Base-by-base conservation (phyloP, 2,329 filamentous ascomycete genomes). In the Fragosphaeria purpurea region DNA sequence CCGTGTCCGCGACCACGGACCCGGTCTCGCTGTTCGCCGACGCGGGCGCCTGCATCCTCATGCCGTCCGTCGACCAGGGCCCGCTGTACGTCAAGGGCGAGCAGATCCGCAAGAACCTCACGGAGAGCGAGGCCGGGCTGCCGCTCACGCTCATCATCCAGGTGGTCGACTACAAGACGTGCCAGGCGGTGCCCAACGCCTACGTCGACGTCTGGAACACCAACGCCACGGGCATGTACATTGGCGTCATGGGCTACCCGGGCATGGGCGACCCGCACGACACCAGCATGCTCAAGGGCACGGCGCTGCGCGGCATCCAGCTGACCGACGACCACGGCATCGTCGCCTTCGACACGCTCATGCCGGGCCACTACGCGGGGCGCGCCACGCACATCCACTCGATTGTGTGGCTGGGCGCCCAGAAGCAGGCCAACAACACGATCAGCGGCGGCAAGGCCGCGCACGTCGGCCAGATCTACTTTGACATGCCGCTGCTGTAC, bases 391-490 rank as follows among this genome's bases (percentile, higher is more conserved):
- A 70, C 57, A 65, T 66, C 32, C 68, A 70, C 54, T 35, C 69
- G 39, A 60, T 68, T 50, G 60, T 62, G 33, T 63, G 65, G 54
- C 56, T 55, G 34, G 60, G 60, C 48, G 62, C 59, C 35, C 60
- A 60, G 30, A 53, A 70, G 10, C 67, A 72, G 47, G 57, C 67
- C 42, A 79, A 80, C 64, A 70, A 71, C 57, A 80, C 76, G 46
- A 57, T 63, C 50, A 66, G 75, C 49, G 73, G 70, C 52, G 71
- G 75, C 13, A 67, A 64, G 34, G 70, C 76, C 47, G 71, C 75
- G 2, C 77, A 82, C 63, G 71, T 81, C 44, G 78, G 79, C 11
- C 78, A 83, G 62, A 63, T 82, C 42, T 82, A 78, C 67, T 77
- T 78, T 58, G 75, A 81, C 60, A 72, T 80, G 59, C 66, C 70